Evolutionary conservation across 2,329 filamentous ascomycete genomes (phyloP).

Genomic region (Aphanocladium album): DNA sequence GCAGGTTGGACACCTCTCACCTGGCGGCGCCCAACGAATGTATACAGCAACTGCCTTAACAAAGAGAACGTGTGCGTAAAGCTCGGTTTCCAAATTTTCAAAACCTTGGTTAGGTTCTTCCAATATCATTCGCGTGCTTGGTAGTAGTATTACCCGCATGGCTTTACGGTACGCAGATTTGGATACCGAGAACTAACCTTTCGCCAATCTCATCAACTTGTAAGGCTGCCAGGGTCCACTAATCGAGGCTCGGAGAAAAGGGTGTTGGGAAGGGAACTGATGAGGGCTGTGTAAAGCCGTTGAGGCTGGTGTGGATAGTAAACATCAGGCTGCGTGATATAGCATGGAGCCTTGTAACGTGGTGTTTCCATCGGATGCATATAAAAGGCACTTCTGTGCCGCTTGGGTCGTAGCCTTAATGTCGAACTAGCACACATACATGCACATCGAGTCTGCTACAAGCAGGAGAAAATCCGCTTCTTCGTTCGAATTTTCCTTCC

Average conservation of each 20-base stretch:
- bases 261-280: not conserved
- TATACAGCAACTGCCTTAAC: too few relatives aligned
- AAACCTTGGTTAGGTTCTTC: too few relatives aligned
- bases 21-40: too few relatives aligned
- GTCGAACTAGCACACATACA: not conserved
- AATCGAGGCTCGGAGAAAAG: too few relatives aligned
- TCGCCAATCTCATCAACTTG: conserved; percentile 12
- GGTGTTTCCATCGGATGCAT: not conserved
- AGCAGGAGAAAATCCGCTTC: not conserved
- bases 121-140: too few relatives aligned
- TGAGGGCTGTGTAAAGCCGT: not conserved
- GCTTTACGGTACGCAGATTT: not conserved
- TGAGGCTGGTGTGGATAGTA: not conserved
- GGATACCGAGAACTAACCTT: not conserved
- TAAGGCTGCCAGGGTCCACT: not conserved
- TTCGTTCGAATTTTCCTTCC: not conserved
- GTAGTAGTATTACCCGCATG: not conserved
- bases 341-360: not conserved
- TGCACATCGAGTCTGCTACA: not conserved
- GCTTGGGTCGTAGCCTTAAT: too few relatives aligned
- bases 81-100: too few relatives aligned
- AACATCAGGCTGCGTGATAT: too few relatives aligned
- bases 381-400: not conserved
- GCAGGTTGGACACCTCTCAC: too few relatives aligned
- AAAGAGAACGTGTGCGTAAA: too few relatives aligned